Evolutionary conservation across 1,284 basidiomycete genomes (phyloP).

Genomic region (Wolfiporia cocos): DNA sequence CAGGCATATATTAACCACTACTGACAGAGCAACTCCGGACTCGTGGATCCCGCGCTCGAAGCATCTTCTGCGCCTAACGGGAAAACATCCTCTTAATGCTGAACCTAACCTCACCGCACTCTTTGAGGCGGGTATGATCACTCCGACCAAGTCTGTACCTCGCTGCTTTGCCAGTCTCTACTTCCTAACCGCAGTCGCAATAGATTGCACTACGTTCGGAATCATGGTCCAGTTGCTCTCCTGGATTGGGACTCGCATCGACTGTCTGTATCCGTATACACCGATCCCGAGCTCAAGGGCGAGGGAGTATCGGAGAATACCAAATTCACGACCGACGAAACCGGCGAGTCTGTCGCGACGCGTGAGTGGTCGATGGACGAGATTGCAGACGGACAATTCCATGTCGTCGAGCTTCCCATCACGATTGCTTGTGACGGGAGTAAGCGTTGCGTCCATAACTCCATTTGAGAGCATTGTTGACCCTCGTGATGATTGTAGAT

Average conservation of each 20-base stretch:
- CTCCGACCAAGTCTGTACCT: conserved; percentile 17
- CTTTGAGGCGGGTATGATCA: conserved; percentile 18
- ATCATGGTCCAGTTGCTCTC: conserved; percentile 18
- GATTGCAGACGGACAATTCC: conserved; percentile 12
- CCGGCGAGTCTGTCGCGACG: neutral
- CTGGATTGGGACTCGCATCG: conserved; percentile 19
- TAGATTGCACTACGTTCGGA: conserved; percentile 21
- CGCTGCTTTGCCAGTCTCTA: neutral
- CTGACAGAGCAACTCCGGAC: conserved; percentile 13
- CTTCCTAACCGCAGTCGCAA: neutral
- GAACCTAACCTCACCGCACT: conserved; percentile 14
- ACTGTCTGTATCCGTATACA: conserved; percentile 12
- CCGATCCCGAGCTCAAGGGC: conserved; percentile 11
- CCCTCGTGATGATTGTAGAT: conserved; percentile 6
- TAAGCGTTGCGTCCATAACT: conserved; percentile 5
- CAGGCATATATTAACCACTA: neutral
- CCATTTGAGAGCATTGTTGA: neutral
- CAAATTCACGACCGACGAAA: neutral
- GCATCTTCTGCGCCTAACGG: conserved; percentile 16
- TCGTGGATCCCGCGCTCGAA: conserved; percentile 22
- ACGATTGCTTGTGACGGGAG: conserved; percentile 22
- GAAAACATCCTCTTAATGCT: conserved; percentile 19
- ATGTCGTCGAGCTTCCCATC: conserved; percentile 15
- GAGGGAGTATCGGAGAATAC: neutral
- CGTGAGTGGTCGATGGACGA: conserved; percentile 17